A percentile compares a stretch with the other conserved stretches of the same genome.
phyloP scores from a whole-genome alignment of 164 flowering plant species.

The Platanus orientalis region DNA sequence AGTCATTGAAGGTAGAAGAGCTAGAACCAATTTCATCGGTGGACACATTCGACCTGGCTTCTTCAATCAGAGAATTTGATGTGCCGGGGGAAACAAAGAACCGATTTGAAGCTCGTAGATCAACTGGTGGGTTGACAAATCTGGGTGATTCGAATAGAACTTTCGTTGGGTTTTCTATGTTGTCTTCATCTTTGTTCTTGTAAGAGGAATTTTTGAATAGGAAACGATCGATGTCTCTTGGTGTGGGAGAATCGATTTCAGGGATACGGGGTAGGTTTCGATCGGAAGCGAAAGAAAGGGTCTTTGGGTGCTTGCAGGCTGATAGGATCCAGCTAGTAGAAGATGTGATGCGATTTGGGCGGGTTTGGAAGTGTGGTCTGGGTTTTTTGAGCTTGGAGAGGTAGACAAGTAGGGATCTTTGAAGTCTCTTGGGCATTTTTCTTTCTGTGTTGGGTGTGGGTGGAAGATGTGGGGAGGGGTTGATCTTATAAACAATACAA shows the following conservation, averaged over 20 bases:
- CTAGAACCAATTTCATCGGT: slow-evolving; percentile 2
- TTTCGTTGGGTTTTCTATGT: not conserved
- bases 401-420: slow-evolving; percentile 43
- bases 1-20: not conserved
- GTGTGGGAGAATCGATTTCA: slow-evolving; percentile 38
- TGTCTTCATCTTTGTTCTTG: slow-evolving; percentile 15
- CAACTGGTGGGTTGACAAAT: slow-evolving; percentile 31
- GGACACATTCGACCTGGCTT: slow-evolving; percentile 10
- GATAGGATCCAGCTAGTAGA: slow-evolving; percentile 42
- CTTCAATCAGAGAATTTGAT: slow-evolving; percentile 39
- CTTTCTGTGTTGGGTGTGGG: not conserved
- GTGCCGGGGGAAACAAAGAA: slow-evolving; percentile 43
- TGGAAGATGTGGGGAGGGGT: too few species aligned
- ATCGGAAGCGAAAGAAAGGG: slow-evolving; percentile 46
- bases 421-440: slow-evolving; percentile 29
- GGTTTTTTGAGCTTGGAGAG: slow-evolving; percentile 51
- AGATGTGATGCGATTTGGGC: slow-evolving; percentile 17
- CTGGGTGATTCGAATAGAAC: slow-evolving; percentile 21
- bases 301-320: slow-evolving; percentile 60
- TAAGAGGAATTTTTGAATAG: slow-evolving; percentile 52
- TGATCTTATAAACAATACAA: too few species aligned
- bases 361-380: slow-evolving; percentile 6
- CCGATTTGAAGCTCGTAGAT: slow-evolving; percentile 32
- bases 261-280: not conserved
- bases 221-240: slow-evolving; percentile 59